A percentile compares a stretch with the other conserved stretches of the same genome.
Evolutionary conservation across 352 stramenopile species (phyloP).

Genomic region (Phytopythium aichiense): DNA sequence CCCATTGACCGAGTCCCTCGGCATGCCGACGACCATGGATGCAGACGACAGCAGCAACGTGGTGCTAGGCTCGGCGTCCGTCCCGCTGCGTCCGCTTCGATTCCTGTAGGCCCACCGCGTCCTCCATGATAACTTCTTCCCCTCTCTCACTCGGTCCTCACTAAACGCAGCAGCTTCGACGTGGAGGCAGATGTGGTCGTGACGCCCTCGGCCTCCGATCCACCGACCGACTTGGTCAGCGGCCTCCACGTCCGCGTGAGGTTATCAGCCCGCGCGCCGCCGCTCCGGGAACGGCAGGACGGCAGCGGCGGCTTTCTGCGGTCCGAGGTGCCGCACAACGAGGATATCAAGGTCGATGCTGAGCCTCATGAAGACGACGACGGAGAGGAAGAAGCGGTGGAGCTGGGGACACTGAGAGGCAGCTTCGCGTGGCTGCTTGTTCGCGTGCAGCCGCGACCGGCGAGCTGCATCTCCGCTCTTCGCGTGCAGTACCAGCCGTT

Average conservation of each 20-base stretch:
- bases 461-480: conserved; percentile 3
- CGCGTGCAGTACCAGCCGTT: conserved; percentile 58
- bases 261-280: conserved; percentile 19
- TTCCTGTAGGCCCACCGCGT: conserved; percentile 30
- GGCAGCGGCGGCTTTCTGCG: conserved; percentile 35
- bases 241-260: conserved; percentile 40
- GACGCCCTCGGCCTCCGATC: background rate
- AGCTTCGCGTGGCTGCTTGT: conserved; percentile 47
- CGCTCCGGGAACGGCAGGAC: conserved; percentile 29
- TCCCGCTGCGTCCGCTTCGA: conserved; percentile 51
- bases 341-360: conserved; percentile 9
- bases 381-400: conserved; percentile 4
- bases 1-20: background rate
- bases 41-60: conserved; percentile 5
- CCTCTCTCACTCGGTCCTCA: background rate
- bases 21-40: conserved; percentile 1
- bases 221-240: background rate
- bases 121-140: background rate
- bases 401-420: conserved; percentile 21
- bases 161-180: conserved; percentile 29
- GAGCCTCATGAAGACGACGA: conserved; percentile 5
- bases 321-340: conserved; percentile 15
- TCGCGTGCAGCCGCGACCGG: conserved; percentile 27
- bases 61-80: conserved; percentile 29
- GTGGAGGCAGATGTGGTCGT: conserved; percentile 39